A percentile compares a stretch with the other conserved stretches of the same genome.
Conservation (phyloP, 1,284 basidiomycete genomes). For the Pyrrhoderma lamaoense region DNA sequence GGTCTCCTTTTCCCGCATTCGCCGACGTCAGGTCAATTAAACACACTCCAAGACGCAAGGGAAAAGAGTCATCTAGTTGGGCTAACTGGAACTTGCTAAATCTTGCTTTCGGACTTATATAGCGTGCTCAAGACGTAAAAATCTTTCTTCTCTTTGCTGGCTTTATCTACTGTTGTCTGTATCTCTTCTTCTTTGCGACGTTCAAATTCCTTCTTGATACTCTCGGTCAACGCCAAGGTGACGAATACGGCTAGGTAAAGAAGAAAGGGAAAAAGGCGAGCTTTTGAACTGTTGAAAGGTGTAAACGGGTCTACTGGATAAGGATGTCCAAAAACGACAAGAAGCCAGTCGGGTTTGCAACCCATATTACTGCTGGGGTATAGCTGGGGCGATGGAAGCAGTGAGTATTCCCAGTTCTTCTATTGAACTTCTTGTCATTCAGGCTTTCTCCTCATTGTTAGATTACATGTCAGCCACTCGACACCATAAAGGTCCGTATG, state of each 20-base stretch:
- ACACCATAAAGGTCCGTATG: constrained; percentile 72
- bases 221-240: background rate
- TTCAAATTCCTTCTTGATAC: too few relatives aligned
- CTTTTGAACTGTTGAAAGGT: too few relatives aligned
- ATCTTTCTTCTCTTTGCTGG: background rate
- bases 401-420: constrained; percentile 37
- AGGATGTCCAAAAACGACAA: constrained; percentile 57
- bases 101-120: background rate
- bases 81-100: too few relatives aligned
- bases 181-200: too few relatives aligned
- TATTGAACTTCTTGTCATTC: background rate
- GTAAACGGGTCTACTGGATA: background rate
- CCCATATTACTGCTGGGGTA: constrained; percentile 89
- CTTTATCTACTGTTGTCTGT: background rate
- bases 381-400: constrained; percentile 88
- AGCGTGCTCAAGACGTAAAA: background rate
- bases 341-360: constrained; percentile 77
- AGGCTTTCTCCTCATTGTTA: constrained; percentile 23
- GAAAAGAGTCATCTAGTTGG: too few relatives aligned
- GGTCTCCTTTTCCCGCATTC: too few relatives aligned
- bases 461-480: constrained; percentile 60
- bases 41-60: too few relatives aligned
- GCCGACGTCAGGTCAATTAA: too few relatives aligned
- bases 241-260: constrained; percentile 1
- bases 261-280: too few relatives aligned